Conservation (phyloP, 2,329 filamentous ascomycete genomes). For the Westerdykella sp. region DNA sequence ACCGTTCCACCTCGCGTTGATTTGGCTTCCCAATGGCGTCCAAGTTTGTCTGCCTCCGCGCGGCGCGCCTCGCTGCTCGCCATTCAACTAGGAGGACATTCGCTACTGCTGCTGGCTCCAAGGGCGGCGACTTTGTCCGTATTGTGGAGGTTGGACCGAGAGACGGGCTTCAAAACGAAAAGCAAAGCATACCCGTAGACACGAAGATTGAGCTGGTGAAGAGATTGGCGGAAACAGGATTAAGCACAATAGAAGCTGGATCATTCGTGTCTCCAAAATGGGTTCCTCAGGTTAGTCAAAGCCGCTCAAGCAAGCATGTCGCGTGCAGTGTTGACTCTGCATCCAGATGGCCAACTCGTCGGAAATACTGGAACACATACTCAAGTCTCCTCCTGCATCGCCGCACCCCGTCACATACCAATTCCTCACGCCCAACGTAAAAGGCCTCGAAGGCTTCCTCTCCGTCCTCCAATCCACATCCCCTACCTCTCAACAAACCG, state of each 20-base stretch:
- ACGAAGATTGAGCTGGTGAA: constrained; percentile 74
- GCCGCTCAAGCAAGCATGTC: constrained; percentile 35
- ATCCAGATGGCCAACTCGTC: constrained; percentile 70
- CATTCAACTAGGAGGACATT: constrained; percentile 26
- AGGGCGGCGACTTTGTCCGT: constrained; percentile 41
- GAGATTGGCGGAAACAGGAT: constrained; percentile 60
- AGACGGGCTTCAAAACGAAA: constrained; percentile 85
- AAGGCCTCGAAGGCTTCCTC: constrained; percentile 61
- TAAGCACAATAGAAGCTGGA: constrained; percentile 71
- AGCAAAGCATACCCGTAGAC: constrained; percentile 59
- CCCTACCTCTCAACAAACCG: constrained; percentile 28
- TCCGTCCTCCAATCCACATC: constrained; percentile 36
- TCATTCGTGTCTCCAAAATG: constrained; percentile 80
- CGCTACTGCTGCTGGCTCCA: constrained; percentile 29
- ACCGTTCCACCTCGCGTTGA: neutral
- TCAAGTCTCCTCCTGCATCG: constrained; percentile 52
- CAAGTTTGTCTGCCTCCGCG: constrained; percentile 26
- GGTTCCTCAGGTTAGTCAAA: constrained; percentile 63
- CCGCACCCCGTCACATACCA: constrained; percentile 61
- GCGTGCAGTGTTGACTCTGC: constrained; percentile 48
- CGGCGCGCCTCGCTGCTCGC: constrained; percentile 32
- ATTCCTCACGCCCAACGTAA: constrained; percentile 72
- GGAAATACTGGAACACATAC: constrained; percentile 64
- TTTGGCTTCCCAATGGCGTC: constrained; percentile 19
- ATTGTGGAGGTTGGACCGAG: constrained; percentile 80